phyloP scores from a whole-genome alignment of 192 early-diverging fungal species.

The Jimgerdemannia flammicorona region DNA sequence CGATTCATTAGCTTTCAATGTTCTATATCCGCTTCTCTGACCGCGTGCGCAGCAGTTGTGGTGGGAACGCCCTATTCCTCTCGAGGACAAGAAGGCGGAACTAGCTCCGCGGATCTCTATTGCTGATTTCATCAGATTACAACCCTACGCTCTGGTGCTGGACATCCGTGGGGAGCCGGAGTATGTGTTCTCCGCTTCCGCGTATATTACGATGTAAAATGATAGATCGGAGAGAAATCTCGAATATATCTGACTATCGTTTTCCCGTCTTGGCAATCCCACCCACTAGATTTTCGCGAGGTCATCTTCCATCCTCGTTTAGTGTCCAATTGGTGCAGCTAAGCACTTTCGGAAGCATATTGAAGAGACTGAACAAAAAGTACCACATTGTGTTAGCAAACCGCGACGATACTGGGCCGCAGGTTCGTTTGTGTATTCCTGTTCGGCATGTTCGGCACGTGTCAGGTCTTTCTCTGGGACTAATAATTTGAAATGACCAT shows the following conservation, averaged over 20 bases:
- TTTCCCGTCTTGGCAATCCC: background rate
- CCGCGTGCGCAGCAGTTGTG: constrained; percentile 15
- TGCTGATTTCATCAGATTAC: constrained; percentile 40
- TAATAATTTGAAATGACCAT: too few relatives aligned
- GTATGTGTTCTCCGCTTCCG: constrained; percentile 27
- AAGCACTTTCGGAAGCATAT: constrained; percentile 29
- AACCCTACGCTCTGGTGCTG: constrained; percentile 46
- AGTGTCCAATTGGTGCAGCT: constrained; percentile 43
- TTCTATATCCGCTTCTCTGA: background rate
- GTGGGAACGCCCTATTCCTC: constrained; percentile 47
- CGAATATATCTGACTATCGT: too few relatives aligned
- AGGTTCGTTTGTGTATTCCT: constrained; percentile 32
- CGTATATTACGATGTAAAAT: background rate
- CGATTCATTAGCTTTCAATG: background rate
- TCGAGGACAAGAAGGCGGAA: constrained; percentile 45
- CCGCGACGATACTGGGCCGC: constrained; percentile 38
- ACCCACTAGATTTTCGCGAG: constrained; percentile 37
- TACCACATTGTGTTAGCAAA: constrained; percentile 49
- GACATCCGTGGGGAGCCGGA: constrained; percentile 54
- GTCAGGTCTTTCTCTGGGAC: too few relatives aligned
- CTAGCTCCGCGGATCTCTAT: constrained; percentile 51
- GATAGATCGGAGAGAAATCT: too few relatives aligned
- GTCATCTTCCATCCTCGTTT: constrained; percentile 52
- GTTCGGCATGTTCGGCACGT: too few relatives aligned
- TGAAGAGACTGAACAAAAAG: constrained; percentile 47